These are phyloP conservation scores for Talaromyces adpressus DNA, from an alignment of 495 filamentous ascomycete species.

Conservation along the genomic window DNA sequence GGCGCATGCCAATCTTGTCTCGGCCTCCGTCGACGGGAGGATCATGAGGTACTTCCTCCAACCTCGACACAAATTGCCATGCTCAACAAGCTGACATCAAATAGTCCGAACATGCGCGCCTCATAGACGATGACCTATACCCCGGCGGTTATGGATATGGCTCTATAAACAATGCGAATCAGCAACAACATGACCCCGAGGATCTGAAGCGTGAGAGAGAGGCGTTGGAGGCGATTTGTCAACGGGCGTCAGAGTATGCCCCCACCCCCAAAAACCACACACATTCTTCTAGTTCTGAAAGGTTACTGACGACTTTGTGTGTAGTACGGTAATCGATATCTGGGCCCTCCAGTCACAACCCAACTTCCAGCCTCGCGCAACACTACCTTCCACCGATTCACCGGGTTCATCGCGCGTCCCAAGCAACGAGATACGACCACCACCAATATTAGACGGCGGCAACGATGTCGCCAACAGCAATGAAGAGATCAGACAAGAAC, in stretches of 20 bases:
- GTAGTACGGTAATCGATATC: constrained; percentile 42
- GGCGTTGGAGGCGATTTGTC: constrained; percentile 46
- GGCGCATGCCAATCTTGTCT: constrained; percentile 47
- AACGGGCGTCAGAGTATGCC: constrained; percentile 45
- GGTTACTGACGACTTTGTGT: background rate
- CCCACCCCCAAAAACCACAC: background rate
- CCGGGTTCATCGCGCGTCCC: constrained; percentile 22
- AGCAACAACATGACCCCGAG: constrained; percentile 42
- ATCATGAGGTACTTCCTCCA: constrained; percentile 29
- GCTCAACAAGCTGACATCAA: background rate
- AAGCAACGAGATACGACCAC: constrained; percentile 9
- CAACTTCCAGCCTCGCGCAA: constrained; percentile 40
- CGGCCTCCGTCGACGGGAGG: constrained; percentile 36
- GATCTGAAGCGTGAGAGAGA: constrained; percentile 43
- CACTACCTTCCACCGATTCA: constrained; percentile 28
- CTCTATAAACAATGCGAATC: constrained; percentile 31
- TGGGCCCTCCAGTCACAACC: constrained; percentile 44
- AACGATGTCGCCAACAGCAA: constrained; percentile 16
- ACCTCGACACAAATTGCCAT: background rate
- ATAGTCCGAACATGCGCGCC: constrained; percentile 43
- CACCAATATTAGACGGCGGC: constrained; percentile 1
- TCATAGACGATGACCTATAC: constrained; percentile 47
- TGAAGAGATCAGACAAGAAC: background rate
- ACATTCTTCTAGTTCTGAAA: background rate
- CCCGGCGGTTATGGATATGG: constrained; percentile 42